Base-by-base conservation (phyloP, 805 yeast species). In the Lipomyces starkeyi region DNA sequence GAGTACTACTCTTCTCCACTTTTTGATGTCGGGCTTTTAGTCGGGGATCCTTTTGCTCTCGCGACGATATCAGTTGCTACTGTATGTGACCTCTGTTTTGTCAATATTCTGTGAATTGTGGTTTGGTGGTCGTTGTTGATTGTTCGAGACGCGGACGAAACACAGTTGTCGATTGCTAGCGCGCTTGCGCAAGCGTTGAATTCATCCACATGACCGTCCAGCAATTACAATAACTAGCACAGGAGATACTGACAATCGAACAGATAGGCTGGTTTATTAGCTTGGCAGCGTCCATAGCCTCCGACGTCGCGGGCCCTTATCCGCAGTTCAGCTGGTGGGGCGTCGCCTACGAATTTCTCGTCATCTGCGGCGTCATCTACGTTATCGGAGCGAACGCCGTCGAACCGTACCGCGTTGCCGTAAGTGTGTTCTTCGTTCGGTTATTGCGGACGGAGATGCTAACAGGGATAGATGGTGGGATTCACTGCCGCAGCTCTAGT, bases 291-390 rank as follows among this genome's bases (percentile, higher is more conserved):
- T 91, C 97, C 17, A 87, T 91, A 22, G 87, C 90, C 0, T 77
- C 87, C 6, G 82, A 82, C 20, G 76, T 78, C 22, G 66, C 73
- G 32, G 78, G 79, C 17, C 72, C 78, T 5, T 91, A 89, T 76
- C 97, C 98, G 0, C 86, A 87, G 71, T 90, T 94, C 79, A 86
- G 95, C 3, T 94, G 99, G 99, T 95, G 99, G 99, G 97, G 97
- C 1, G 78, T 95, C 5, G 93, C 90, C 1, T 95, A 87, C 76
- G 88, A 94, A 79, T 81, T 93, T 25, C 70, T 91, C 37, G 73
- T 91, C 55, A 83, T 90, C 25, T 73, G 86, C 4, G 77, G 83
- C 85, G 68, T 83, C 84, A 55, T 73, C 82, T 65, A 81, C 87
- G 71, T 91, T 85, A 79, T 83, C 78, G 76, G 87, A 77, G 80